Base-by-base conservation (phyloP, 2,329 filamentous ascomycete species). In the Aspergillus flavus region DNA sequence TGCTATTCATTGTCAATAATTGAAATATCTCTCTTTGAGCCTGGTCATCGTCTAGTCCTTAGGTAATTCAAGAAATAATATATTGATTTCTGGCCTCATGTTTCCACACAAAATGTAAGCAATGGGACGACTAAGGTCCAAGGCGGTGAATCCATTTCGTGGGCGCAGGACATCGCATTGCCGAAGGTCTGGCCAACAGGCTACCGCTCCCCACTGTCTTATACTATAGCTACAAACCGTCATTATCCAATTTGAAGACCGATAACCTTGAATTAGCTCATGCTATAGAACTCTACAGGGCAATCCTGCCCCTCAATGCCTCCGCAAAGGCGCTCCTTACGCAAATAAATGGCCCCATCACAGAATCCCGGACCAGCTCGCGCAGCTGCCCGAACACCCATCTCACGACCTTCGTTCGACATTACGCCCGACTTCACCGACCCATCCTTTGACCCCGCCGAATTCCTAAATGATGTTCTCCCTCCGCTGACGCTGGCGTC, bases 381-480 rank as follows among this genome's bases (percentile, higher is more conserved):
- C 9, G 65, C 66, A 64, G 65, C 66, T 30, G 62, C 57, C 16
- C 30, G 53, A 50, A 67, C 59, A 65, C 68, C 67, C 65, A 78
- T 73, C 71, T 88, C 62, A 53, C 57, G 65, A 46, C 58, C 58
- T 63, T 63, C 69, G 43, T 60, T 62, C 61, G 45, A 65, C 87
- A 5, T 77, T 83, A 57, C 60, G 87, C 94, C 76, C 85, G 92
- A 90, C 61, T 97, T 97, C 77, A 84, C 94, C 43, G 83, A 87
- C 57, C 84, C 90, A 6, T 82, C 86, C 52, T 98, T 98, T 78
- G 92, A 97, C 76, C 86, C 94, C 4, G 91, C 90, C 67, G 88
- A 91, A 55, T 97, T 93, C 77, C 87, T 98, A 71, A 98, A 98
- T 79, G 82, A 88, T 63, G 86, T 86, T 0, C 83, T 98, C 0